phyloP scores from a whole-genome alignment of 2,329 filamentous ascomycete species.

The Fusarium chlamydosporum region DNA sequence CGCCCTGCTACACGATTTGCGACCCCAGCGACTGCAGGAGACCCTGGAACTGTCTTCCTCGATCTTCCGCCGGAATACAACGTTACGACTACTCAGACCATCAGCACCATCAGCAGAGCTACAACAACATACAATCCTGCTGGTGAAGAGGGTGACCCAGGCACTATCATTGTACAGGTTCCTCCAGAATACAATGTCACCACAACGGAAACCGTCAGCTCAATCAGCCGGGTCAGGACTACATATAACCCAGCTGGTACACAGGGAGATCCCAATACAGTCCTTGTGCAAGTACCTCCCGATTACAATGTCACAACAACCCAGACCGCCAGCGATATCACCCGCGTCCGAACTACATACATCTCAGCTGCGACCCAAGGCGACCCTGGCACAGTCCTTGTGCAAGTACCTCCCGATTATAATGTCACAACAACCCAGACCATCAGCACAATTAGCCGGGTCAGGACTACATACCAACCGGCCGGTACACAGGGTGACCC shows the following conservation, averaged over 20 bases:
- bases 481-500: constrained; percentile 23
- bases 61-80: constrained; percentile 25
- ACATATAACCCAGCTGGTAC: constrained; percentile 22
- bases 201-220: constrained; percentile 13
- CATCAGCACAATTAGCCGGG: constrained; percentile 3
- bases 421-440: constrained; percentile 23
- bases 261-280: constrained; percentile 25
- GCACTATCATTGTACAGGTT: constrained; percentile 18
- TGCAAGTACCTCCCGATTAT: constrained; percentile 2
- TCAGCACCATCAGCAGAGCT: no score
- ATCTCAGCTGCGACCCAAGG: constrained; percentile 7
- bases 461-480: constrained; percentile 15
- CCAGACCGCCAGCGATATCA: constrained; percentile 8
- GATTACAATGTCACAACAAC: constrained; percentile 23
- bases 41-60: constrained; percentile 23
- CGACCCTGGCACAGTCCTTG: constrained; percentile 17
- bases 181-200: constrained; percentile 19
- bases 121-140: no score
- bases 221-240: constrained; percentile 12
- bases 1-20: constrained; percentile 18
- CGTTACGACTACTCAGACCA: constrained; percentile 2
- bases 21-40: constrained; percentile 5
- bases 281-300: constrained; percentile 22
- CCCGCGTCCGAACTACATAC: constrained; percentile 12
- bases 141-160: constrained; percentile 14